Evolutionary conservation across 2,329 filamentous ascomycete species (phyloP).

Genomic region (Monosporascus sp.): DNA sequence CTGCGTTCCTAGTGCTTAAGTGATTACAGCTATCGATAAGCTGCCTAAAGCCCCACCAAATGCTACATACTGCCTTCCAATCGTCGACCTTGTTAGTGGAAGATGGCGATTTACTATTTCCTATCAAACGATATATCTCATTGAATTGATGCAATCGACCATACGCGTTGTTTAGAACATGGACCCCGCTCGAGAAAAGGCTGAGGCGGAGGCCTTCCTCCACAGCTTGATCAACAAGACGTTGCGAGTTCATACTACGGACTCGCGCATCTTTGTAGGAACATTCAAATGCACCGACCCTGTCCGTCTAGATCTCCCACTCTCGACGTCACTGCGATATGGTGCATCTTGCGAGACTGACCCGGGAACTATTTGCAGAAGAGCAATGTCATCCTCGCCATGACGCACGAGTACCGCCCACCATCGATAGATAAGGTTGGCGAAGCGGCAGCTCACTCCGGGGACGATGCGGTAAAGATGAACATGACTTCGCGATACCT

Average conservation of each 20-base stretch:
- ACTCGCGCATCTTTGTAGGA: conserved; percentile 84
- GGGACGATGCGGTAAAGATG: conserved; percentile 46
- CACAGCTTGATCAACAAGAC: conserved; percentile 69
- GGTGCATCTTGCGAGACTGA: conserved; percentile 1
- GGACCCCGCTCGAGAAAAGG: conserved; percentile 33
- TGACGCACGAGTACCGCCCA: conserved; percentile 84
- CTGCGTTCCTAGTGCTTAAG: no score
- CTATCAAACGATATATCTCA: background rate
- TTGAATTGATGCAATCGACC: conserved; percentile 2
- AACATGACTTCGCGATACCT: conserved; percentile 83
- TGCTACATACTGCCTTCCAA: background rate
- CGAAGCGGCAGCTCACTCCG: conserved; percentile 28
- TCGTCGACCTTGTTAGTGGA: no score
- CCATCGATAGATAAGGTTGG: conserved; percentile 51
- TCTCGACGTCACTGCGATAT: background rate
- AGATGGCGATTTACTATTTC: no score
- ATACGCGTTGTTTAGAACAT: conserved; percentile 4
- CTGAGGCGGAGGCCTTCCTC: conserved; percentile 52
- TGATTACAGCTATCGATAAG: background rate
- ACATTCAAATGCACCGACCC: conserved; percentile 92
- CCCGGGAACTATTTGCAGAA: conserved; percentile 50
- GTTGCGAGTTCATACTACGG: conserved; percentile 72
- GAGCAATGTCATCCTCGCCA: conserved; percentile 78
- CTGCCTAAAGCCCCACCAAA: background rate
- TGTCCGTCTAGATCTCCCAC: conserved; percentile 42